phyloP scores from a whole-genome alignment of 2,329 filamentous ascomycete genomes.

The Ophiostoma perfectum region DNA sequence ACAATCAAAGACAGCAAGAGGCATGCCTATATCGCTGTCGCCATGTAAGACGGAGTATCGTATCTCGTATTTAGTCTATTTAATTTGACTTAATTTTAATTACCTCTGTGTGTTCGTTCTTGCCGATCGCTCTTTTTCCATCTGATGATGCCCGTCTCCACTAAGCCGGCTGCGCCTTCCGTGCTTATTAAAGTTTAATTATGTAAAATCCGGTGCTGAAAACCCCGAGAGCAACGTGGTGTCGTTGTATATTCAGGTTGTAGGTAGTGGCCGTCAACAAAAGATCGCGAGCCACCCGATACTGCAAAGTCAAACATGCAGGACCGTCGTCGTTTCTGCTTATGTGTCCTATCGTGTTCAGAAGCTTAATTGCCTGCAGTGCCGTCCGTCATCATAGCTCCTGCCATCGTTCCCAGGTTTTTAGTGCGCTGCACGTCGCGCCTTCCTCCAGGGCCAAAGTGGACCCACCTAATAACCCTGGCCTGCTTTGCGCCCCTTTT shows the following conservation, averaged over 20 bases:
- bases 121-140: constrained; percentile 2
- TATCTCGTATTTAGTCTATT: background rate
- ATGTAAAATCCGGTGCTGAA: constrained; percentile 4
- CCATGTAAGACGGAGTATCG: no score
- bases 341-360: no score
- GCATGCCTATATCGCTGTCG: no score
- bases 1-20: no score
- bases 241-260: no score
- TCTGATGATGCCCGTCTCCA: background rate
- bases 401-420: background rate
- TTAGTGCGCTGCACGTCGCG: background rate
- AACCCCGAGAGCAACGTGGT: background rate
- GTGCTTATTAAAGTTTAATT: background rate
- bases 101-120: background rate
- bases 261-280: no score
- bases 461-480: background rate
- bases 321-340: no score
- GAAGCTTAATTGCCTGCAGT: no score
- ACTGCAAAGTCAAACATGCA: no score
- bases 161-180: background rate
- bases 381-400: background rate
- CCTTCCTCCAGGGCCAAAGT: background rate
- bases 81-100: background rate
- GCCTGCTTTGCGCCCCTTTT: constrained; percentile 4
- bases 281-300: no score